Percentiles rank a stretch among this genome's conserved stretches.
These are phyloP conservation scores for Chaetomium strumarium DNA, from an alignment of 2,329 filamentous ascomycete genomes.

Conservation along the genomic window DNA sequence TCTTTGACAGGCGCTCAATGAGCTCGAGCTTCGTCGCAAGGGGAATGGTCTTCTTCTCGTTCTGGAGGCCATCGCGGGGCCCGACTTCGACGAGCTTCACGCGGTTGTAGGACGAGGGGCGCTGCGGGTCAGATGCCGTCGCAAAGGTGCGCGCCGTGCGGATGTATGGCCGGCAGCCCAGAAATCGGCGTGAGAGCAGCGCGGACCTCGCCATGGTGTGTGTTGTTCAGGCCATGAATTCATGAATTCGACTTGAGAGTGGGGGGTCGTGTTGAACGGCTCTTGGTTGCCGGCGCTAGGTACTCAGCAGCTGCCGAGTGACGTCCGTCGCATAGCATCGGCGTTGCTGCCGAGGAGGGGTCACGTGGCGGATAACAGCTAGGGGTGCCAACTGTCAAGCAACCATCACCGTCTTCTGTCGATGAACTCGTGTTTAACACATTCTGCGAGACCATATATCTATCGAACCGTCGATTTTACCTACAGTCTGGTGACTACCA, in stretches of 20 bases:
- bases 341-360: not conserved
- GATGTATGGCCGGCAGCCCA: conserved; percentile 5
- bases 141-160: conserved; percentile 14
- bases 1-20: conserved; percentile 61
- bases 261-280: not conserved
- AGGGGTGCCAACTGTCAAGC: not conserved
- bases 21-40: conserved; percentile 70
- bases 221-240: conserved; percentile 11
- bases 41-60: conserved; percentile 67
- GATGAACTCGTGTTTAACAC: too few relatives aligned
- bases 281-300: not conserved
- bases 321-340: conserved; percentile 26
- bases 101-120: conserved; percentile 33
- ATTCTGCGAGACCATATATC: too few relatives aligned
- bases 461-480: too few relatives aligned
- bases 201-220: conserved; percentile 23
- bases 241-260: not conserved
- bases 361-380: not conserved
- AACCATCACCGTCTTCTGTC: too few relatives aligned
- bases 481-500: too few relatives aligned
- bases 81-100: conserved; percentile 75
- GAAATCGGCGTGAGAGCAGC: conserved; percentile 17
- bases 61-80: conserved; percentile 80
- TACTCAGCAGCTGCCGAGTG: conserved; percentile 1
- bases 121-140: conserved; percentile 14